Conservation (phyloP, 345 rosid species). For the Balakata baccata region DNA sequence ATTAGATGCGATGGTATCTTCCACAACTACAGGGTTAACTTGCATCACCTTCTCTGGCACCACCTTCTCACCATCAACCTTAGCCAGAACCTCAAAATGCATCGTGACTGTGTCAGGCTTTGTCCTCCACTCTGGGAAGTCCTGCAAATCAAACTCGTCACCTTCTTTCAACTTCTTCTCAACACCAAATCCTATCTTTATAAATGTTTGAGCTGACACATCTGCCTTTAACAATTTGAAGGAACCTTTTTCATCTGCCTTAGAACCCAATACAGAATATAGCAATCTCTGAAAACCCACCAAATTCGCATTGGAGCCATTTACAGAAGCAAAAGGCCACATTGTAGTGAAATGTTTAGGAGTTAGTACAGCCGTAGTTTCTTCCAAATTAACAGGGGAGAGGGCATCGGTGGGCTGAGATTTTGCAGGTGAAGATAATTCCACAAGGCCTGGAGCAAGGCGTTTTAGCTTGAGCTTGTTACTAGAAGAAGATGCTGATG, state of each 20-base stretch:
- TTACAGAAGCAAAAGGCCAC: constrained; percentile 88
- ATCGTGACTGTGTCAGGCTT: constrained; percentile 64
- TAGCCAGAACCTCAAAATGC: constrained; percentile 90
- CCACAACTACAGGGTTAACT: constrained; percentile 57
- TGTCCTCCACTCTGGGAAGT: constrained; percentile 72
- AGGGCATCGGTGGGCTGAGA: constrained; percentile 35
- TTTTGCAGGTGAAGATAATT: constrained; percentile 51
- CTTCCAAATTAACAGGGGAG: constrained; percentile 33
- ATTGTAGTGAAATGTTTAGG: constrained; percentile 70
- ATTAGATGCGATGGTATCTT: constrained; percentile 57
- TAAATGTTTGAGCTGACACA: constrained; percentile 72
- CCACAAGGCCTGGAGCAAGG: constrained; percentile 87
- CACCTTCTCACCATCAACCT: constrained; percentile 73
- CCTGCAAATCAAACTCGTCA: constrained; percentile 34
- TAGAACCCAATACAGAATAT: constrained; percentile 73
- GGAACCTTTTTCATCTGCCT: constrained; percentile 60
- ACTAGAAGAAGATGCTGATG: constrained; percentile 30
- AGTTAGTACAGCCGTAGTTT: constrained; percentile 52
- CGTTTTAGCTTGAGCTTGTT: constrained; percentile 82
- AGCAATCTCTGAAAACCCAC: constrained; percentile 74
- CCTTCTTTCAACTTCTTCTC: constrained; percentile 74
- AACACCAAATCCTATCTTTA: constrained; percentile 80
- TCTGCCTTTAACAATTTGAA: constrained; percentile 75
- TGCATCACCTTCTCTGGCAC: constrained; percentile 66
- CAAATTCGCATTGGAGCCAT: constrained; percentile 69